These are phyloP conservation scores for Megacollybia marginata DNA, from an alignment of 768 basidiomycete species.

Conservation along the genomic window DNA sequence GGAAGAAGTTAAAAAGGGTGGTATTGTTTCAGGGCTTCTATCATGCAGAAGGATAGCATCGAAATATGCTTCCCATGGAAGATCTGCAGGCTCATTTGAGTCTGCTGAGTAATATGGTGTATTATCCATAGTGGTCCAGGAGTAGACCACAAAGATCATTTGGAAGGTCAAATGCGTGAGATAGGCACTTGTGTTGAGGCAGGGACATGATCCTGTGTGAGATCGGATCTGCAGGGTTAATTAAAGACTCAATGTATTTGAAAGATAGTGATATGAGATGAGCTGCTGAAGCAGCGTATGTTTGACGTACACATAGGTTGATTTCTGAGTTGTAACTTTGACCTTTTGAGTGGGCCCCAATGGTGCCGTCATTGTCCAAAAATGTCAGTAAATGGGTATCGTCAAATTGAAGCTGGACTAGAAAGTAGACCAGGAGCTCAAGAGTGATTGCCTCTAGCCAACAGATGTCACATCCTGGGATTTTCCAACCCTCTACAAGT, in stretches of 20 bases:
- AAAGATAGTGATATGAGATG: slow-evolving; percentile 5
- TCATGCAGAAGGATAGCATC: too few relatives aligned
- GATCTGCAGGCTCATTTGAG: too few relatives aligned
- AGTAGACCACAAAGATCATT: not conserved
- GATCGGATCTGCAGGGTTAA: slow-evolving; percentile 13
- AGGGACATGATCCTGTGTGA: slow-evolving; percentile 10
- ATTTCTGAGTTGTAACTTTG: slow-evolving; percentile 1
- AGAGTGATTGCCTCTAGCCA: slow-evolving; percentile 3
- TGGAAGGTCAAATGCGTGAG: slow-evolving; percentile 5
- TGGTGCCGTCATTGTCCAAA: not conserved
- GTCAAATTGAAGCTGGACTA: not conserved
- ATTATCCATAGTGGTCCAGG: not conserved
- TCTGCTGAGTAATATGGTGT: too few relatives aligned
- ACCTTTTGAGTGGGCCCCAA: slow-evolving; percentile 4
- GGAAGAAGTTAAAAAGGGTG: too few relatives aligned
- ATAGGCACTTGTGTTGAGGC: not conserved
- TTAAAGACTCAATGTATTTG: slow-evolving; percentile 7
- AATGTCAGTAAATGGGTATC: slow-evolving; percentile 4
- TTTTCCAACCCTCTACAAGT: slow-evolving; percentile 5
- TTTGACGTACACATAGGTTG: slow-evolving; percentile 9
- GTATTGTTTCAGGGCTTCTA: too few relatives aligned
- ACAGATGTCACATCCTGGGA: slow-evolving; percentile 4
- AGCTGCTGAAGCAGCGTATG: not conserved
- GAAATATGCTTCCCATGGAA: too few relatives aligned
- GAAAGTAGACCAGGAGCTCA: slow-evolving; percentile 10